A percentile compares a stretch with the other conserved stretches of the same genome.
phyloP scores from a whole-genome alignment of 306 rosid species.

The Arachis hypogaea region DNA sequence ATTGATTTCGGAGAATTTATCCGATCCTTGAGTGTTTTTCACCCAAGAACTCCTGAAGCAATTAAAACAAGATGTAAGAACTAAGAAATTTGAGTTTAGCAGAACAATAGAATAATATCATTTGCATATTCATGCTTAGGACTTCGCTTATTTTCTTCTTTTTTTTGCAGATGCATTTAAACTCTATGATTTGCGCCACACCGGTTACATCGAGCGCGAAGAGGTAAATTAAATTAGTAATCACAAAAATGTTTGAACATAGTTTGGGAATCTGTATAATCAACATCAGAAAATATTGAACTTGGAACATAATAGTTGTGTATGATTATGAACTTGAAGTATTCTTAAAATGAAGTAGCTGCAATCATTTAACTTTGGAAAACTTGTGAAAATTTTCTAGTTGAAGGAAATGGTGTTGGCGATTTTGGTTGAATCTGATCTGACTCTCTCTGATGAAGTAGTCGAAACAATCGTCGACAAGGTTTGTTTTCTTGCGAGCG shows the following conservation, averaged over 20 bases:
- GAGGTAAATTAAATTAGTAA: slow-evolving; percentile 28
- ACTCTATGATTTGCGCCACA: slow-evolving; percentile 42
- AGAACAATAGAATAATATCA: neutral
- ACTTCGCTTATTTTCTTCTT: neutral
- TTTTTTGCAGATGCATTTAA: slow-evolving; percentile 38
- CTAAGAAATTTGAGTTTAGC: too few relatives aligned
- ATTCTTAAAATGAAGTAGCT: neutral
- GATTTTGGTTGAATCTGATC: slow-evolving; percentile 39
- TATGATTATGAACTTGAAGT: neutral
- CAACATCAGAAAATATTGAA: neutral
- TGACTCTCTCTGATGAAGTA: slow-evolving; percentile 41
- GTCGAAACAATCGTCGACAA: slow-evolving; percentile 40
- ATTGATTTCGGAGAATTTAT: slow-evolving; percentile 41
- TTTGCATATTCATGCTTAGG: neutral
- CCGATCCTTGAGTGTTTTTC: slow-evolving; percentile 41
- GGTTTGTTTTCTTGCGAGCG: slow-evolving; percentile 14
- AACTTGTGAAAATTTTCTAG: slow-evolving; percentile 24
- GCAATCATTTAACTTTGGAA: slow-evolving; percentile 12
- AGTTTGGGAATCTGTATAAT: neutral
- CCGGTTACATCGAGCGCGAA: slow-evolving; percentile 39
- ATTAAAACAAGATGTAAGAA: slow-evolving; percentile 38
- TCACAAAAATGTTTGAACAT: neutral
- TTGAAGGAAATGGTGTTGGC: slow-evolving; percentile 46
- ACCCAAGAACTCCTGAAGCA: slow-evolving; percentile 40
- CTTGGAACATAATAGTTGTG: neutral